Conservation (phyloP, 1,284 basidiomycete genomes). For the Apiotrichum laibachii region DNA sequence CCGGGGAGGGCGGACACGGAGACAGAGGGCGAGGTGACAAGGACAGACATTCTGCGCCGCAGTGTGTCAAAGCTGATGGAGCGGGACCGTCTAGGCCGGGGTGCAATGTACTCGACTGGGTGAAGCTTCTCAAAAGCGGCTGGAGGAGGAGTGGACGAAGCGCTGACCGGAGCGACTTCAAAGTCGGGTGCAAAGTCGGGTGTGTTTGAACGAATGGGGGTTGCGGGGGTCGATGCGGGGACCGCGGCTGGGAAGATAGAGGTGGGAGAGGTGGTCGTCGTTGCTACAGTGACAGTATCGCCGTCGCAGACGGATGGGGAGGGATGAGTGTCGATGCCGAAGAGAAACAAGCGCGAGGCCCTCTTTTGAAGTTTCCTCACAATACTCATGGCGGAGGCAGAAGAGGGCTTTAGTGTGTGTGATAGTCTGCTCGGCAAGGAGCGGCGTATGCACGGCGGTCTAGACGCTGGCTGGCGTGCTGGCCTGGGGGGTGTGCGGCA, state of each 20-base stretch:
- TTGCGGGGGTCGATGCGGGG: neutral
- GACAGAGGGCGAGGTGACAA: neutral
- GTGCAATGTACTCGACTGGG: conserved; percentile 4
- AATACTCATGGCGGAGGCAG: neutral
- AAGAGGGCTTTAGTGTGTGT: neutral
- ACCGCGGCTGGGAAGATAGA: conserved; percentile 1
- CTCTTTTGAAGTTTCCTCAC: conserved; percentile 3
- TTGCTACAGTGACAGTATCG: neutral
- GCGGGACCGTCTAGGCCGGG: conserved; percentile 4
- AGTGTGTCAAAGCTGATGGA: neutral
- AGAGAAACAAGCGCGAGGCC: conserved; percentile 4
- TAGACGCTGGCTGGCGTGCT: no score
- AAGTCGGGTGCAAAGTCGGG: neutral
- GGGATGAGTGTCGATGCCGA: conserved; percentile 1
- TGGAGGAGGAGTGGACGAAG: neutral
- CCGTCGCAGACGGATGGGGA: conserved; percentile 7
- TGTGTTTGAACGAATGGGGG: neutral
- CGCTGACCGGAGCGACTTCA: conserved; percentile 2
- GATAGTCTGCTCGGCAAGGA: neutral
- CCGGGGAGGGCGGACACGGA: neutral
- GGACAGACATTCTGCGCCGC: conserved; percentile 4
- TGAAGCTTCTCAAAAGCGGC: neutral
- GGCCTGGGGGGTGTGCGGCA: no score
- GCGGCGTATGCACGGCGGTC: no score
- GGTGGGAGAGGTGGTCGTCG: conserved; percentile 8